Percentiles rank a stretch among this genome's conserved stretches.
These are phyloP conservation scores for Filosporella fistucella DNA, from an alignment of 495 filamentous ascomycete genomes.

Conservation along the genomic window DNA sequence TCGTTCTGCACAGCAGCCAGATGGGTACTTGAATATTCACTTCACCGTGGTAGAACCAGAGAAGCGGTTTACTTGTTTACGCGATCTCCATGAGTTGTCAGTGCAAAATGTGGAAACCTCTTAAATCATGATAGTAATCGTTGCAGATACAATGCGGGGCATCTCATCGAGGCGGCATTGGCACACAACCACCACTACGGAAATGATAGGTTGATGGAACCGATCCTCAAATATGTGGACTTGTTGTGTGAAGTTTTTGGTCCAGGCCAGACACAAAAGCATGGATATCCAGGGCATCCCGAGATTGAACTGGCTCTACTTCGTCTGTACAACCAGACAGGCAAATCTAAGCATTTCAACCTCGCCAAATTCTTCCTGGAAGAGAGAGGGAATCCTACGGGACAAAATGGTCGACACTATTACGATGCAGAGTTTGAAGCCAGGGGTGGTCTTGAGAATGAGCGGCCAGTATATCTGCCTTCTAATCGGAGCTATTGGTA, in stretches of 20 bases:
- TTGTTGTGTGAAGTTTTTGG: slow-evolving; percentile 48
- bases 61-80: slow-evolving; percentile 49
- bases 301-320: slow-evolving; percentile 56
- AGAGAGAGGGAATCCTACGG: slow-evolving; percentile 49
- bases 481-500: slow-evolving; percentile 23
- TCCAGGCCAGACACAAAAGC: slow-evolving; percentile 39
- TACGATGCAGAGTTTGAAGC: slow-evolving; percentile 47
- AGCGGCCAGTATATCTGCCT: slow-evolving; percentile 38
- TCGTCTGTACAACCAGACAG: slow-evolving; percentile 45
- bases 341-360: slow-evolving; percentile 38
- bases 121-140: not conserved
- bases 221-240: slow-evolving; percentile 49
- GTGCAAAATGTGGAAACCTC: slow-evolving; percentile 13
- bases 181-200: slow-evolving; percentile 46
- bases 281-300: slow-evolving; percentile 56
- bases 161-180: slow-evolving; percentile 55
- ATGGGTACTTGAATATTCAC: slow-evolving; percentile 58
- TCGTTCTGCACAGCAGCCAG: slow-evolving; percentile 43
- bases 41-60: slow-evolving; percentile 49
- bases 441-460: slow-evolving; percentile 43
- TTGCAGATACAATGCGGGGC: slow-evolving; percentile 51
- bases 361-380: slow-evolving; percentile 52
- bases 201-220: slow-evolving; percentile 43
- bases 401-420: slow-evolving; percentile 41
- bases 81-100: slow-evolving; percentile 59